Base-by-base conservation (phyloP, 768 basidiomycete genomes). In the Coprinellus micaceus region DNA sequence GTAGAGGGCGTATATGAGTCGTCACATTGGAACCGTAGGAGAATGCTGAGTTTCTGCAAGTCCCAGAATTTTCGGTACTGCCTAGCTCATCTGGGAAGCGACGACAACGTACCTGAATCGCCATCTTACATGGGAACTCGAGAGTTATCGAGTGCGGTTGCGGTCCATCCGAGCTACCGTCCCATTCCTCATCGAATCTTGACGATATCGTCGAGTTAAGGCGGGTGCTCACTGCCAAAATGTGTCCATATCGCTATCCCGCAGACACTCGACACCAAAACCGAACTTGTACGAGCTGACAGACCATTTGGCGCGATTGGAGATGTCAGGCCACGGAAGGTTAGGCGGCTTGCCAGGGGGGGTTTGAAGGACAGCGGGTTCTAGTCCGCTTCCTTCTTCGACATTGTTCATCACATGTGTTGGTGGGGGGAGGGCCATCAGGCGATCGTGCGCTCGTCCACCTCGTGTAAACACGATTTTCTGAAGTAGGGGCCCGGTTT, bases 1-100 rank as follows among this genome's bases (percentile, higher is more conserved):
- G 89, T 91, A 0, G 91, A 89, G 0, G 97, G 97, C 0, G 97
- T 98, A 69, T 98, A 99, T 0, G 97, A 98, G 67, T 99, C 97
- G 67, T 98, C 97, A 51, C 83, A 82, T 3, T 81, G 78, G 68
- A 84, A 90, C 64, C 88, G 88, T 37, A 95, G 84, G 68, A 83
- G 82, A 45, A 96, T 82, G 62, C 89, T 89, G 52, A 96, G 76
- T 87, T 95, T 94, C 91, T 95, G 67, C 10, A 19, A 33, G 28
- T 6, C 30, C 4, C n/a, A 39, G 4, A n/a, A 30, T 30, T 19
- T n/a, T 40, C n/a, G 22, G 22, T 25, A 24, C 15, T 52, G 37
- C 24, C 28, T 40, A n/a, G 22, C 28, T 41, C 37, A 26, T 44
- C 5, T 40, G 25, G 25, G n/a, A 46, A 25, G 15, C 2, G 30